A percentile compares a stretch with the other conserved stretches of the same genome.
phyloP scores from a whole-genome alignment of 2,329 filamentous ascomycete genomes.

The Calonectria naviculata region DNA sequence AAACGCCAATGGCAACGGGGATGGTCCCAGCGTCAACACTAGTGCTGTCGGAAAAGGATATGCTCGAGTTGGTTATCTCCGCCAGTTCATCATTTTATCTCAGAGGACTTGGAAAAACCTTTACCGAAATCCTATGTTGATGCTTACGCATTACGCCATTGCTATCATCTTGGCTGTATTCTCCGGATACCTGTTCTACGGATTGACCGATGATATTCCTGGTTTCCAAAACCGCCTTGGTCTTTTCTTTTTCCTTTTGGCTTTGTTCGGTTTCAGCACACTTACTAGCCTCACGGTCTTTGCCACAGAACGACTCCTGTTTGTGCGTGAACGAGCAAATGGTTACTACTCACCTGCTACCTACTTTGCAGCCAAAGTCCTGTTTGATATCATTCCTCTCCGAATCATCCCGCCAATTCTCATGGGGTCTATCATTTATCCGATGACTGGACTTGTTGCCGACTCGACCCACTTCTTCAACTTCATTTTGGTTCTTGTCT shows the following conservation, averaged over 20 bases:
- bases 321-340: constrained; percentile 93
- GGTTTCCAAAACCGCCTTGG: constrained; percentile 98
- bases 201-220: constrained; percentile 93
- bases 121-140: constrained; percentile 96
- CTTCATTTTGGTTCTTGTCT: constrained; percentile 89
- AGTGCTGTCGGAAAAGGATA: constrained; percentile 82
- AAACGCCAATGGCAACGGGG: constrained; percentile 65
- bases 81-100: constrained; percentile 91
- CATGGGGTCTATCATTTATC: constrained; percentile 95
- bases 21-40: constrained; percentile 60
- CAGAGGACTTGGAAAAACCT: constrained; percentile 95
- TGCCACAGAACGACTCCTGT: constrained; percentile 88
- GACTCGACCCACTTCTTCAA: constrained; percentile 87
- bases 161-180: constrained; percentile 94
- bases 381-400: constrained; percentile 98
- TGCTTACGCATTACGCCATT: constrained; percentile 98
- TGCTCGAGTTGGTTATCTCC: constrained; percentile 79
- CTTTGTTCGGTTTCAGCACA: constrained; percentile 96
- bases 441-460: constrained; percentile 93
- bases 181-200: constrained; percentile 95
- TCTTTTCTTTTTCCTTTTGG: constrained; percentile 96
- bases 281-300: constrained; percentile 95
- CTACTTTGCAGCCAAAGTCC: constrained; percentile 95
- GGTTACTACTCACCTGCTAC: constrained; percentile 95
- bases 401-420: constrained; percentile 93